phyloP scores from a whole-genome alignment of 2,329 filamentous ascomycete genomes.

The Allantophomopsis lycopodina region DNA sequence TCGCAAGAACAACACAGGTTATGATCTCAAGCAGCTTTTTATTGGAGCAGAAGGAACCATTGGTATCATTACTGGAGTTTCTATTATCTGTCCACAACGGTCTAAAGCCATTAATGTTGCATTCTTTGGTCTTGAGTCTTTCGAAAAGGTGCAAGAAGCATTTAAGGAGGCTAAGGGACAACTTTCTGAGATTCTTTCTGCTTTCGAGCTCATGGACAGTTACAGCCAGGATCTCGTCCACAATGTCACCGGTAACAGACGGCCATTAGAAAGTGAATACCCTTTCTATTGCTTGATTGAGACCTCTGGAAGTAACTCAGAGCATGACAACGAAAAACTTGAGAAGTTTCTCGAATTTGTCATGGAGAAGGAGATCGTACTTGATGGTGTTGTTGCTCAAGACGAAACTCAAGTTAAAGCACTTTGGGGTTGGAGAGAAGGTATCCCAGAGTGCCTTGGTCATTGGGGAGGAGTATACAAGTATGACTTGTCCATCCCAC shows the following conservation, averaged over 20 bases:
- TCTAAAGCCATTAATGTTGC: slow-evolving; percentile 87
- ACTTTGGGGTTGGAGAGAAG: slow-evolving; percentile 88
- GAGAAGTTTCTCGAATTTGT: slow-evolving; percentile 83
- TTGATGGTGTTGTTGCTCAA: slow-evolving; percentile 83
- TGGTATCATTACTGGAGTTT: slow-evolving; percentile 83
- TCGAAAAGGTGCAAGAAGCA: slow-evolving; percentile 73
- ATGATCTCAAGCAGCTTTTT: slow-evolving; percentile 93
- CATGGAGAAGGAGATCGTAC: slow-evolving; percentile 75
- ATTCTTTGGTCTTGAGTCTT: slow-evolving; percentile 83
- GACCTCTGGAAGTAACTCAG: slow-evolving; percentile 86
- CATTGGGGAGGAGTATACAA: slow-evolving; percentile 96
- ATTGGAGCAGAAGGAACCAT: slow-evolving; percentile 93
- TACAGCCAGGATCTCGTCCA: slow-evolving; percentile 68
- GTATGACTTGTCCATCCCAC: slow-evolving; percentile 91
- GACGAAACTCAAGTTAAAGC: slow-evolving; percentile 79
- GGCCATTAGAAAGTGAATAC: slow-evolving; percentile 69
- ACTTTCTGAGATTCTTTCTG: slow-evolving; percentile 88
- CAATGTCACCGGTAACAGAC: slow-evolving; percentile 59
- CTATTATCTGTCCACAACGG: slow-evolving; percentile 78
- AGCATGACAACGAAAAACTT: slow-evolving; percentile 88
- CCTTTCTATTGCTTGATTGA: slow-evolving; percentile 96
- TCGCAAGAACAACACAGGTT: slow-evolving; percentile 97
- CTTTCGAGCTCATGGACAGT: slow-evolving; percentile 94
- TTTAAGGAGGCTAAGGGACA: slow-evolving; percentile 84
- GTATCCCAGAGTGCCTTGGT: slow-evolving; percentile 76